A percentile compares a stretch with the other conserved stretches of the same genome.
Evolutionary conservation across 2,329 filamentous ascomycete genomes (phyloP).

Genomic region (Aaosphaeria pasadenensis): DNA sequence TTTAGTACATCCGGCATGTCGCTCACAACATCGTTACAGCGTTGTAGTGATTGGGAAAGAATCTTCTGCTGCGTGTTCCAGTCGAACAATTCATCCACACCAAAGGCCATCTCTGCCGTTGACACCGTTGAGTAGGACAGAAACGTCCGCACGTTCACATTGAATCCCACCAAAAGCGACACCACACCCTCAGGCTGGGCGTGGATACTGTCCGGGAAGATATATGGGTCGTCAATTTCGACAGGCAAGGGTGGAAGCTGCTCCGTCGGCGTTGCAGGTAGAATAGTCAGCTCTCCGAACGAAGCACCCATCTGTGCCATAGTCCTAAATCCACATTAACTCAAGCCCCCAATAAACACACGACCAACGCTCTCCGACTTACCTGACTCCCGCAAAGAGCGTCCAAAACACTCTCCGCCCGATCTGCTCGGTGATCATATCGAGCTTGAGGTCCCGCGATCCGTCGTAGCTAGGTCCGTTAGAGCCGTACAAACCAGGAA

Average conservation of each 20-base stretch:
- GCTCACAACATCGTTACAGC: slow-evolving; percentile 66
- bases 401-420: slow-evolving; percentile 74
- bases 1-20: slow-evolving; percentile 68
- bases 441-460: slow-evolving; percentile 35
- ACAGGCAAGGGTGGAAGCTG: slow-evolving; percentile 76
- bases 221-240: slow-evolving; percentile 81
- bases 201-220: slow-evolving; percentile 68
- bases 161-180: slow-evolving; percentile 76
- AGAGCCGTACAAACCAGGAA: slow-evolving; percentile 33
- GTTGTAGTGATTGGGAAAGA: slow-evolving; percentile 66
- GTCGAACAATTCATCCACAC: slow-evolving; percentile 70
- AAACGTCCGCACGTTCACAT: slow-evolving; percentile 74
- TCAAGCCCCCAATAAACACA: slow-evolving; percentile 74
- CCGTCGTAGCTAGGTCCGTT: slow-evolving; percentile 35
- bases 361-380: slow-evolving; percentile 64
- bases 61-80: slow-evolving; percentile 76
- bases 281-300: slow-evolving; percentile 69
- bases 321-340: slow-evolving; percentile 56
- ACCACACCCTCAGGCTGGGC: slow-evolving; percentile 66
- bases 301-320: slow-evolving; percentile 74
- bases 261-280: slow-evolving; percentile 70
- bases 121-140: slow-evolving; percentile 75
- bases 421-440: slow-evolving; percentile 52
- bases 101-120: slow-evolving; percentile 79
- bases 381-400: slow-evolving; percentile 70